A percentile compares a stretch with the other conserved stretches of the same genome.
phyloP scores from a whole-genome alignment of 495 filamentous ascomycete species.

The Ascobolus immersus region DNA sequence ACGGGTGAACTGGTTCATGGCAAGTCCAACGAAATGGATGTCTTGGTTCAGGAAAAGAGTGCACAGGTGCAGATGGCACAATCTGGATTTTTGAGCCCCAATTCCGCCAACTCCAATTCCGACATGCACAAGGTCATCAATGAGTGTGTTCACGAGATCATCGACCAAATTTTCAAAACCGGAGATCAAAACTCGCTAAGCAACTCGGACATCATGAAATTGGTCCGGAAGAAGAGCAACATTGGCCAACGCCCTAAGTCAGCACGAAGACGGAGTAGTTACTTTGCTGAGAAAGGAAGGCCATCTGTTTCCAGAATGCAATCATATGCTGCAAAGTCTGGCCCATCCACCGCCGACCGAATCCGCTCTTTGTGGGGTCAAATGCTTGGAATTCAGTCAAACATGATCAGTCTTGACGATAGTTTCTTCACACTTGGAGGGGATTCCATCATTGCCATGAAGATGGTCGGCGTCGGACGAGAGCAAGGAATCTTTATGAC shows the following conservation, averaged over 20 bases:
- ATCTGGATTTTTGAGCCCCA: slow-evolving; percentile 12
- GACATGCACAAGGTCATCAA: no score
- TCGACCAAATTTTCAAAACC: no score
- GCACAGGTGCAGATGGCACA: slow-evolving; percentile 13
- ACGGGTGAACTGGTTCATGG: slow-evolving; percentile 7
- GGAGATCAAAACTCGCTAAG: no score
- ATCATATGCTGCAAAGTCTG: no score
- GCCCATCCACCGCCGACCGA: slow-evolving; percentile 19
- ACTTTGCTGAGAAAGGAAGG: no score
- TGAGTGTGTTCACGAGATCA: no score
- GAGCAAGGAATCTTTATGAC: slow-evolving; percentile 17
- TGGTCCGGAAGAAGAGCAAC: no score
- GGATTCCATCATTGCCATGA: slow-evolving; percentile 47
- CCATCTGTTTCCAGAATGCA: no score
- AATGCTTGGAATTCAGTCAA: slow-evolving; percentile 31
- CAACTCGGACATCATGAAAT: no score
- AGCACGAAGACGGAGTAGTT: no score
- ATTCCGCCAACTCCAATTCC: no score
- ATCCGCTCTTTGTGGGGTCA: slow-evolving; percentile 30
- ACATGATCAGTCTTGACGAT: slow-evolving; percentile 27
- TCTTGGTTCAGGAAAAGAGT: slow-evolving; percentile 15
- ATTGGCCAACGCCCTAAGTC: no score
- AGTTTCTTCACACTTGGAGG: slow-evolving; percentile 40
- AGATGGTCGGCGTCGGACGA: slow-evolving; percentile 25
- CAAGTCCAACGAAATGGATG: slow-evolving; percentile 15